Base-by-base conservation (phyloP, 2,329 filamentous ascomycete genomes). In the Nemania sp. region DNA sequence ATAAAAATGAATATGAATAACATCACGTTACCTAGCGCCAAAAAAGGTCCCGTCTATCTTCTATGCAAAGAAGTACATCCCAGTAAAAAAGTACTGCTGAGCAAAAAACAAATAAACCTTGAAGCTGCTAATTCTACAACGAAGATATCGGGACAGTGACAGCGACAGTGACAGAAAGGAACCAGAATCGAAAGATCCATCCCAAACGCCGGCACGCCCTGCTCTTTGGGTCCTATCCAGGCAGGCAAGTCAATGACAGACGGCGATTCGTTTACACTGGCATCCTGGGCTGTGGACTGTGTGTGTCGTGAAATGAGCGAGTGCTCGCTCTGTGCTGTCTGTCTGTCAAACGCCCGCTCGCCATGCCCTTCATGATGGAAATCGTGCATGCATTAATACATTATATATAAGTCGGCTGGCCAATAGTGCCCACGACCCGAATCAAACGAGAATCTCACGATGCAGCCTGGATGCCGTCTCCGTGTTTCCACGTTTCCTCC, bases 401-500 rank as follows among this genome's bases (percentile, higher is more conserved):
- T 66, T 56, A 59, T 15, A 54, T n/a, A n/a, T n/a, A n/a, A n/a
- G 34, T 39, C 35, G 47, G 47, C 59, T 37, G 37, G 32, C 17
- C 21, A 57, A 34, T 18, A 12, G n/a, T 35, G 13, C 25, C 20
- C 53, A 46, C n/a, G 20, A 25, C 48, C 29, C 54, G 42, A 48
- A 12, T 39, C 50, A 21, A n/a, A 57, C 55, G 43, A 60, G 40
- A 59, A 56, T 42, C 45, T 66, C 59, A 70, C 12, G 68, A 63
- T 13, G 64, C 63, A 51, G 62, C 66, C 32, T 57, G 68, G 53
- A 70, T 66, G 53, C 74, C 73, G 68, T 85, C 83, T 56, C 74
- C 76, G 25, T 73, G 73, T 65, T 79, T 80, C 93, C 92, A 97
- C 2, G 91, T 96, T 53, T 92, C 90, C 73, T 96, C 90, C 74